phyloP scores from a whole-genome alignment of 2,329 filamentous ascomycete genomes.

The Penicillium sp. region DNA sequence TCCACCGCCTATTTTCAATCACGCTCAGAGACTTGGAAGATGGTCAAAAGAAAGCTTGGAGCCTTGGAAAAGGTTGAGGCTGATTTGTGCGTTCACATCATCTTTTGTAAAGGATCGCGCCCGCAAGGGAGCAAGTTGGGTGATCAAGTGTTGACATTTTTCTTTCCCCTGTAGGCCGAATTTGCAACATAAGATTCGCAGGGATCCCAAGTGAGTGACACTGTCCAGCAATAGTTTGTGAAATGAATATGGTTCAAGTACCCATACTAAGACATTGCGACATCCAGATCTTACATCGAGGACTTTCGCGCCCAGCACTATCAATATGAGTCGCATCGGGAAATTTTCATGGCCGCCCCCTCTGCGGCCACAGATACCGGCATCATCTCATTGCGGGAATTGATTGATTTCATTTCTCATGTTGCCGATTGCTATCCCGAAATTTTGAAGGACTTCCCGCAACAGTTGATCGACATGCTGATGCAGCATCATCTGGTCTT shows the following conservation, averaged over 20 bases:
- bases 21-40: constrained; percentile 30
- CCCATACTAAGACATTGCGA: not conserved
- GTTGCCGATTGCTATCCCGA: constrained; percentile 88
- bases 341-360: constrained; percentile 84
- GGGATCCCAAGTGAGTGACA: constrained; percentile 65
- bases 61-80: constrained; percentile 94
- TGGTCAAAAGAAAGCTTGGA: constrained; percentile 83
- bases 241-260: not conserved
- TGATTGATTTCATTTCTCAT: constrained; percentile 90
- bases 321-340: constrained; percentile 84
- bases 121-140: constrained; percentile 8
- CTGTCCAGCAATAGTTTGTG: not conserved
- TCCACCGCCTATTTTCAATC: constrained; percentile 7
- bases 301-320: constrained; percentile 84
- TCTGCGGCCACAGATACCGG: constrained; percentile 70
- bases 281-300: constrained; percentile 69
- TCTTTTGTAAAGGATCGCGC: constrained; percentile 4
- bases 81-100: constrained; percentile 57
- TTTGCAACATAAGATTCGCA: constrained; percentile 83
- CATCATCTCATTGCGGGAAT: constrained; percentile 76
- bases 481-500: constrained; percentile 75
- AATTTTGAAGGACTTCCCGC: constrained; percentile 68
- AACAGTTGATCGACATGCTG: constrained; percentile 75
- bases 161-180: constrained; percentile 54
- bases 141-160: constrained; percentile 19